Evolutionary conservation across 768 basidiomycete species (phyloP).

Genomic region (Mrakia gelida): DNA sequence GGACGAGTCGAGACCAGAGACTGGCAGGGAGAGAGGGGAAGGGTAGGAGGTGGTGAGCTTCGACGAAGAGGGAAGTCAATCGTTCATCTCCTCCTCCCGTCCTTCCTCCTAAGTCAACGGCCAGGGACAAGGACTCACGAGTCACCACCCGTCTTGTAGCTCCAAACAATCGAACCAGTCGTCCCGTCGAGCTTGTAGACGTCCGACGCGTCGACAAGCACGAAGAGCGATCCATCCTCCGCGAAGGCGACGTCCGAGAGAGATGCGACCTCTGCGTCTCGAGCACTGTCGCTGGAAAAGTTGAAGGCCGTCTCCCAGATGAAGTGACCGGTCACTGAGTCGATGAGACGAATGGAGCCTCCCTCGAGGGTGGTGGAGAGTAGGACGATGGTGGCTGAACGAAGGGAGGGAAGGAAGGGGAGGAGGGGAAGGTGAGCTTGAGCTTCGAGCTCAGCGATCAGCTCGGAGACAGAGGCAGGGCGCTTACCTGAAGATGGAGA

Average conservation of each 20-base stretch:
- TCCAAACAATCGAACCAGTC: conserved; percentile 62
- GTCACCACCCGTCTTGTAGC: conserved; percentile 40
- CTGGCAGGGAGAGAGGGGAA: conserved; percentile 37
- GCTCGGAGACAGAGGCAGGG: too few relatives aligned
- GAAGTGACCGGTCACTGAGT: conserved; percentile 60
- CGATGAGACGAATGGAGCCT: conserved; percentile 65
- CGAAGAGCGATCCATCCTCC: conserved; percentile 32
- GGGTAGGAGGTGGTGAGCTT: conserved; percentile 32
- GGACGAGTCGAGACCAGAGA: conserved; percentile 60
- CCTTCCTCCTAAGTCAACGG: too few relatives aligned
- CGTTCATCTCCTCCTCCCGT: background rate
- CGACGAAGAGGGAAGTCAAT: background rate
- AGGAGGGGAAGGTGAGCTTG: background rate
- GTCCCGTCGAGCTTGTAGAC: conserved; percentile 46
- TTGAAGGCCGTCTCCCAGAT: conserved; percentile 64
- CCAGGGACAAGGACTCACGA: background rate
- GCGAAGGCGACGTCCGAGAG: conserved; percentile 56
- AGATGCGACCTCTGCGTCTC: conserved; percentile 53
- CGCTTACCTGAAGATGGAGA: background rate
- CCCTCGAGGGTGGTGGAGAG: conserved; percentile 62
- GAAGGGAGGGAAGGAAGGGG: background rate
- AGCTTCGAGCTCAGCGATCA: background rate
- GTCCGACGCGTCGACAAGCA: conserved; percentile 37
- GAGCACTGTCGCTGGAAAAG: conserved; percentile 45
- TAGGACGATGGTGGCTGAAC: conserved; percentile 51